Evolutionary conservation across 2,329 filamentous ascomycete genomes (phyloP), one percentile per base, ranked within the genome.

Genomic region (Pyrenophora graminea): DNA sequence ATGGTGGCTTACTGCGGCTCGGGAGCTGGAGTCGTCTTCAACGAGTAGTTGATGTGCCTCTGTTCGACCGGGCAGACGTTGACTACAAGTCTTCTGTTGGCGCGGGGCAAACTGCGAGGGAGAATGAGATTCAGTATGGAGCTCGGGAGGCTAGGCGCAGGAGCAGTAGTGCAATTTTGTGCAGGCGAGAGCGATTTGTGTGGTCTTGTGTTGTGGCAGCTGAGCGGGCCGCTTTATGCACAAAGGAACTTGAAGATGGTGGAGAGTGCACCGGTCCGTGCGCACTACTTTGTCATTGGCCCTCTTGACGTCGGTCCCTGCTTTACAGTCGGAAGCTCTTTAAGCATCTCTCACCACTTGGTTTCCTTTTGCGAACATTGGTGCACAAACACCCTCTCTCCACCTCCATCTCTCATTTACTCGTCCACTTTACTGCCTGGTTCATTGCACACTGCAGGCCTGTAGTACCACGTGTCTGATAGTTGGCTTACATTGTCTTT

Each of bases 211-310:
- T 51, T 62, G 62, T 65, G 60, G 58, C 58, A 51, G 55, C 38
- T 52, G 58, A 53, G 57, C 61, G 58, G 60, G 57, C 64, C 58
- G 60, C 66, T 69, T 67, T 67, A 62, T 68, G 64, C 63, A 62
- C 41, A 48, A 51, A 52, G 55, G 58, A 61, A 58, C 57, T 59
- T 61, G 63, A 62, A 50, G 54, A 55, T 60, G 55, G 59, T 56
- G 56, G 59, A 48, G 59, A 48, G 53, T 43, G 51, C 45, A 48
- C 39, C 46, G 62, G 58, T 52, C 63, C 61, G 58, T 53, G 58
- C 56, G 54, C 48, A 27, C 9, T 30, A 30, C 27, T 10, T 48
- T 47, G 40, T 34, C 48, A 64, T 64, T 66, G 62, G 63, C 59
- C 48, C 55, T 53, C 36, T 42, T 25, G 23, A 25, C 23, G 23